Base-by-base conservation (phyloP, 768 basidiomycete species). In the Collybia mongolica region DNA sequence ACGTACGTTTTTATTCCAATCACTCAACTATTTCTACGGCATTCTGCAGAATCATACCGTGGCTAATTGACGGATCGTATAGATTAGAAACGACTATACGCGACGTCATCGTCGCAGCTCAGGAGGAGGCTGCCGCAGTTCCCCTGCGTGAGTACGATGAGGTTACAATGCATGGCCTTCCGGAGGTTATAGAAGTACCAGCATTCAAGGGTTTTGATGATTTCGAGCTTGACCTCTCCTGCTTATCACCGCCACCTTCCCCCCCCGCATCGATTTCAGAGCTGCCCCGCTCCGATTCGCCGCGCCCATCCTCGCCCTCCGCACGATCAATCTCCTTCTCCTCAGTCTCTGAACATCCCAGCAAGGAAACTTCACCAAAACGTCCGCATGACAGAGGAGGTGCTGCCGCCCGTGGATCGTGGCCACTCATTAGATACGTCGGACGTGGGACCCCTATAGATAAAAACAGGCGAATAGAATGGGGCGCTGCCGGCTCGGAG, bases 381-480 rank as follows among this genome's bases (percentile, higher is more conserved):
- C 52, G 57, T 19, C 61, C 70, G 0, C 61, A 66, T 17, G 62
- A 66, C 1, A 62, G 62, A 9, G 57, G 65, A 26, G 54, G 64
- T 1, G 57, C 67, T 0, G 61, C 68, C 0, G 54, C 63, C n/a
- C 61, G 71, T 7, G 72, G 74, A 5, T 74, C 79, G 1, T 76
- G 74, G 73, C 76, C 76, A 0, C 60, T 73, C 15, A 60, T 72
- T 35, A 66, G 65, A 41, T 76, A 76, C 53, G 70, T 77, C 5
- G 77, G 75, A 9, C 66, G 76, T 18, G 77, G 77, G 1, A 80
- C 79, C 1, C 79, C 76, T 1, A 69, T 78, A 15, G 77, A 79
- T 54, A 69, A 62, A 14, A 69, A 60, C 29, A 64, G 77, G 45
- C 60, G 71, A 20, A 64, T 69, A 19, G 72, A 78, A 57, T 80